These are phyloP conservation scores for Fusarium stilboides DNA, from an alignment of 2,329 filamentous ascomycete species.

Conservation along the genomic window DNA sequence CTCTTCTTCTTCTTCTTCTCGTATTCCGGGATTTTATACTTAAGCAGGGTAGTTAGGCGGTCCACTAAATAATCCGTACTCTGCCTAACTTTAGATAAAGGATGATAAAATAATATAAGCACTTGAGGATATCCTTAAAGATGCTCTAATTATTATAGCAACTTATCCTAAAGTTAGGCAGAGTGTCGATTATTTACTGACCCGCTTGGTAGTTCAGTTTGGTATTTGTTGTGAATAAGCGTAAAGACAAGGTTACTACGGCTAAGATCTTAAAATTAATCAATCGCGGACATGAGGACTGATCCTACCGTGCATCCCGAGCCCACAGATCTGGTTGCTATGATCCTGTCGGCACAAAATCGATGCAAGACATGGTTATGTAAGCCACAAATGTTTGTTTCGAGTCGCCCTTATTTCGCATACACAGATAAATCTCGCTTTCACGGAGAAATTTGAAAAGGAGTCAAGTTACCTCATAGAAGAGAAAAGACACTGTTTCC, in stretches of 20 bases:
- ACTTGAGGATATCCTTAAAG: too few species aligned
- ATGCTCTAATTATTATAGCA: too few species aligned
- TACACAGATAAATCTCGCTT: background rate
- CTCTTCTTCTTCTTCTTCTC: background rate
- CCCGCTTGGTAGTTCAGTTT: background rate
- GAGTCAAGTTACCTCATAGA: background rate
- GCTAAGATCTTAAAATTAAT: conserved; percentile 23
- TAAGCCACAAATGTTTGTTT: background rate
- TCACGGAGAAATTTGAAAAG: background rate
- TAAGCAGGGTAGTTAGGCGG: too few species aligned
- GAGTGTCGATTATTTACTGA: too few species aligned
- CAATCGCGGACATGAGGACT: conserved; percentile 21
- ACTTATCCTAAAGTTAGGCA: too few species aligned
- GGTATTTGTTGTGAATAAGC: background rate
- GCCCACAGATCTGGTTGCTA: background rate
- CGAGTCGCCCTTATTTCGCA: background rate
- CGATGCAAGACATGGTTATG: background rate
- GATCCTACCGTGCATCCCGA: conserved; percentile 23
- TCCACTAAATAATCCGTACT: too few species aligned
- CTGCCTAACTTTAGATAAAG: too few species aligned
- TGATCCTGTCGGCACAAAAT: too few species aligned
- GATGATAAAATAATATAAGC: too few species aligned
- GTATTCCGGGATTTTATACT: background rate
- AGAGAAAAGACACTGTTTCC: background rate
- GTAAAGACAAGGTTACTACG: background rate